Conservation (phyloP, 768 basidiomycete genomes). For the Suillus subalutaceus region DNA sequence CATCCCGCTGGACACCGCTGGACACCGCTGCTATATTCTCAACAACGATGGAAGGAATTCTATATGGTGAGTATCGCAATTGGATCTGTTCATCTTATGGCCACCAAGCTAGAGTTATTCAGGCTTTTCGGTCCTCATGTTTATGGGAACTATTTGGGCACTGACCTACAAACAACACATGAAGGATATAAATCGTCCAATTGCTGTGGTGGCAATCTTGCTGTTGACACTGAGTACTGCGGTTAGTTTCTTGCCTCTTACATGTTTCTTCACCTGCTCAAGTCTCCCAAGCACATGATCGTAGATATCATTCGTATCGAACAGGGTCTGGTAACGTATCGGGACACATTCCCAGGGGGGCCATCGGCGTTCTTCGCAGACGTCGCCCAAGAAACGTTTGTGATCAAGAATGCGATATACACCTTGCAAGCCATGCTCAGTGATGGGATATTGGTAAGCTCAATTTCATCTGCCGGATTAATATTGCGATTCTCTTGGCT, state of each 20-base stretch:
- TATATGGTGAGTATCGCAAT: neutral
- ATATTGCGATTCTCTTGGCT: neutral
- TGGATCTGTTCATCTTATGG: neutral
- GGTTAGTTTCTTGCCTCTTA: neutral
- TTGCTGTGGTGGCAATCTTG: neutral
- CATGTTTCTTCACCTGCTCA: neutral
- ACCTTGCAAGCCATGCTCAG: slow-evolving; percentile 12
- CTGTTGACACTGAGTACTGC: slow-evolving; percentile 5
- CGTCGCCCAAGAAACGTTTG: slow-evolving; percentile 21
- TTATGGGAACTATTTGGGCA: neutral
- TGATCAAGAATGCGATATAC: slow-evolving; percentile 28
- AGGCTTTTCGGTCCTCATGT: neutral
- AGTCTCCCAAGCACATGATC: neutral
- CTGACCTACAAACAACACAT: neutral
- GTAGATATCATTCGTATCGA: slow-evolving; percentile 8
- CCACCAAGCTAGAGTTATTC: neutral
- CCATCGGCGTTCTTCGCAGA: slow-evolving; percentile 26
- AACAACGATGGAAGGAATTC: neutral
- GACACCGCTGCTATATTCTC: neutral
- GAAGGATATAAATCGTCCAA: neutral
- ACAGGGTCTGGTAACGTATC: slow-evolving; percentile 21
- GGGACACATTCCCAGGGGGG: slow-evolving; percentile 24
- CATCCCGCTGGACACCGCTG: neutral
- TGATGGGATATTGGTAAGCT: slow-evolving; percentile 6
- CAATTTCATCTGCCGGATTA: neutral